phyloP scores from a whole-genome alignment of 2,329 filamentous ascomycete species.

The Ceratocystis diversiconidia region DNA sequence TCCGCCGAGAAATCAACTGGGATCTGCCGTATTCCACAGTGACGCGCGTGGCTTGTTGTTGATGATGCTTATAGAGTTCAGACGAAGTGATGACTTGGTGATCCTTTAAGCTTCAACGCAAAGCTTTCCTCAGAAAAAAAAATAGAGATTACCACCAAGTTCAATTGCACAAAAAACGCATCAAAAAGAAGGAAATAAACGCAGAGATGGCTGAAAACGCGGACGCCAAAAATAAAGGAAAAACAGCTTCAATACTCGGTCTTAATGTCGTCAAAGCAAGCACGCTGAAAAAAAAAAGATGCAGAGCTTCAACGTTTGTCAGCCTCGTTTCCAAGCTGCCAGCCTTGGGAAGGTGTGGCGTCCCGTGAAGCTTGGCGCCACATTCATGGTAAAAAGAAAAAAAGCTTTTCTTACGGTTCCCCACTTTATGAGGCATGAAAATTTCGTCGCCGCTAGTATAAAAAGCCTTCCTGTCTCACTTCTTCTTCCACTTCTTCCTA shows the following conservation, averaged over 20 bases:
- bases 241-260: not conserved
- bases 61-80: not conserved
- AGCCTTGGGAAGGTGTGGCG: not conserved
- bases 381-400: not conserved
- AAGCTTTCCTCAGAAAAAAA: not conserved
- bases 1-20: too few species aligned
- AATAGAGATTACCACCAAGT: not conserved
- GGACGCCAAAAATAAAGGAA: not conserved
- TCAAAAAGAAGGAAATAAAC: not conserved
- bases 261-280: not conserved
- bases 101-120: not conserved
- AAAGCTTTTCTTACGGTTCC: not conserved
- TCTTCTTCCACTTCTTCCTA: slow-evolving; percentile 18
- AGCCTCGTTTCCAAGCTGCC: not conserved
- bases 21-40: too few species aligned
- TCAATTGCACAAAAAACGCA: not conserved
- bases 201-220: not conserved
- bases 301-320: not conserved
- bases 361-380: not conserved
- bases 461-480: not conserved
- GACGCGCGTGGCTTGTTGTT: not conserved
- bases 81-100: not conserved
- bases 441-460: slow-evolving; percentile 9
- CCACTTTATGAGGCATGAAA: not conserved
- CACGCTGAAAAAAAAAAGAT: not conserved